Base-by-base conservation (phyloP, 495 filamentous ascomycete genomes). In the Evernia prunastri region DNA sequence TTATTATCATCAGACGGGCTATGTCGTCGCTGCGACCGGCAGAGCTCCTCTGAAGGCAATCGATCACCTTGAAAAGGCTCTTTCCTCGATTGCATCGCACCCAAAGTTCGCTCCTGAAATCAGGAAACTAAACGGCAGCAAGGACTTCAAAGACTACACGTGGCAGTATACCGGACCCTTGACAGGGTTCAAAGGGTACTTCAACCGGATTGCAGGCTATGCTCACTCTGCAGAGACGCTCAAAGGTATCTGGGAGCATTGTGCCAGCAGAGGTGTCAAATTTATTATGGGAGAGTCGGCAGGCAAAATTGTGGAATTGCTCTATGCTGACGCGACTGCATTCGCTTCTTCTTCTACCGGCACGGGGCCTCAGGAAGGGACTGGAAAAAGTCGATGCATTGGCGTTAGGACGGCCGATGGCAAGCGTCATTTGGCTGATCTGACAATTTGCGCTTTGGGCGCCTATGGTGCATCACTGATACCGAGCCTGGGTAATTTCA, bases 1-100 rank as follows among this genome's bases (percentile, higher is more conserved):
- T 7, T 72, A 84, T 66, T 86, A 79, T 64, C 79, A 83, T 68
- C 78, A 81, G 64, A 79, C 77, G 17, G 82, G 83, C 17, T 83
- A 81, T 63, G 73, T 85, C 12, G 77, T 82, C 63, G 78, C 77
- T 47, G 76, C 77, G 27, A 81, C 80, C 8, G 71, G 72, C 20
- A 71, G 70, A 20, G 81, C 81, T 2, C 76, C 79, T 3, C 66
- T 78, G 37, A 79, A 83, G 65, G 78, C 79, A 33, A 70, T 75
- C 53, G 75, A 70, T n/a, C 79, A 78, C 0, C 70, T 82, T 3
- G 65, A 76, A 20, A 74, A 78, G 51, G 80, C 81, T 35, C 75
- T 76, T 8, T 70, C 74, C 2, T 77, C 79, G 25, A 78, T 79
- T 13, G 66, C 73, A 25, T 49, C 65, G 23, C 72, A 80, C 59